These are phyloP conservation scores for Dryas octopetala DNA, from an alignment of 306 rosid genomes.

Conservation along the genomic window DNA sequence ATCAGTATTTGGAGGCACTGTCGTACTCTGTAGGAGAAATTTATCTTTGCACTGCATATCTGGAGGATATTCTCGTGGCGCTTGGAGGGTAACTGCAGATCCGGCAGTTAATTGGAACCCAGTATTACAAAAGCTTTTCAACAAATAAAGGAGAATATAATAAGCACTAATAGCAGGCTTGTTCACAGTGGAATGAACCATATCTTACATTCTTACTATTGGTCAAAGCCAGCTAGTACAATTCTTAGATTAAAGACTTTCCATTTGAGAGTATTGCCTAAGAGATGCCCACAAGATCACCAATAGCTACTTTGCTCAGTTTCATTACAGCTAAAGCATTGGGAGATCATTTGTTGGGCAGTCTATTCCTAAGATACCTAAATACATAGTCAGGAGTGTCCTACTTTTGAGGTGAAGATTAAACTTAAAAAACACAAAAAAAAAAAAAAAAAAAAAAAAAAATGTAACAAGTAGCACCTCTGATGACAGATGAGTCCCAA, in stretches of 20 bases:
- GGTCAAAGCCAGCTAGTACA: constrained; percentile 17
- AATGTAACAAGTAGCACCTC: constrained; percentile 55
- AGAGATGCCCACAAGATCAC: not conserved
- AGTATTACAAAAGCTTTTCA: constrained; percentile 5
- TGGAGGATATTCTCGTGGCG: constrained; percentile 80
- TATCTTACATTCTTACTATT: constrained; percentile 8
- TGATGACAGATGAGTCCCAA: constrained; percentile 79
- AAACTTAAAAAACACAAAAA: not conserved
- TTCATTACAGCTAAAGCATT: not conserved
- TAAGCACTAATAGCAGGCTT: constrained; percentile 20
- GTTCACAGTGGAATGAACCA: constrained; percentile 5
- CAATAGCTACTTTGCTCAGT: constrained; percentile 1
- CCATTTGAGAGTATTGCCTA: constrained; percentile 1
- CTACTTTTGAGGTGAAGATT: not conserved
- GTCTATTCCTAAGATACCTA: not conserved
- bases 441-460: not conserved
- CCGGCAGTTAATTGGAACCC: constrained; percentile 29
- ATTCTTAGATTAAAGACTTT: not conserved
- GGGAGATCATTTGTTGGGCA: not conserved
- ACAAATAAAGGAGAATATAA: constrained; percentile 5
- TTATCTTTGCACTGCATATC: constrained; percentile 90
- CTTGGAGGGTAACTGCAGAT: constrained; percentile 90
- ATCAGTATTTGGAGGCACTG: constrained; percentile 64
- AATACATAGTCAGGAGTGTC: not conserved
- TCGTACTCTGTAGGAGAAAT: constrained; percentile 89